phyloP scores from a whole-genome alignment of 169 alveolate genomes.

The Plasmodium gonderi region DNA sequence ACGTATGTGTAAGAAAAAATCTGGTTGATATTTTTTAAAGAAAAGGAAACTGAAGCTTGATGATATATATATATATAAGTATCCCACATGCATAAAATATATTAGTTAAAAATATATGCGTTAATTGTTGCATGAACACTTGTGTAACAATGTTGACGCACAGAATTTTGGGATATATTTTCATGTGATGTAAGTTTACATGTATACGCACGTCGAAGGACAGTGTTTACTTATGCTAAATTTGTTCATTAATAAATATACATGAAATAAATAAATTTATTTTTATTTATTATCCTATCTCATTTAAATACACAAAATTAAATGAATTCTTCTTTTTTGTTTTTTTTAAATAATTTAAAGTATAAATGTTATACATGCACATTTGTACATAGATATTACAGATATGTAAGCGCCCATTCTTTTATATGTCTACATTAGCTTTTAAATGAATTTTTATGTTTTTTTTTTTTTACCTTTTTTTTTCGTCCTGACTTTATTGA shows the following conservation, averaged over 20 bases:
- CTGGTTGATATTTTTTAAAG: neutral
- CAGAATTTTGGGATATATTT: neutral
- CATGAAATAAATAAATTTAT: neutral
- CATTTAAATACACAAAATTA: neutral
- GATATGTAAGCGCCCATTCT: neutral
- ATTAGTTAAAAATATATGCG: neutral
- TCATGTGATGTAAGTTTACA: neutral
- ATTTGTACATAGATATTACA: neutral
- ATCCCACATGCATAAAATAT: neutral
- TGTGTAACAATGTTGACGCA: neutral
- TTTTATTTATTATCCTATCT: neutral
- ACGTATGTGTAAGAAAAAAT: neutral
- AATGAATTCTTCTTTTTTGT: neutral
- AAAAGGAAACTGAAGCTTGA: neutral
- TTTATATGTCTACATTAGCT: neutral
- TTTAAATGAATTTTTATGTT: neutral
- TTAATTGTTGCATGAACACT: neutral
- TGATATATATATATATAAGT: neutral
- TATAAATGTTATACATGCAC: neutral
- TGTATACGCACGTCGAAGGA: neutral
- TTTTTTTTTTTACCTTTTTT: neutral
- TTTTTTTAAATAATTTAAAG: neutral
- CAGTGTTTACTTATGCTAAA: neutral
- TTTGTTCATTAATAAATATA: neutral
- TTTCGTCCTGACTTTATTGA: neutral